Percentiles rank a stretch among this genome's conserved stretches.
Conservation (phyloP, 2,329 filamentous ascomycete genomes). For the Ophiocordyceps sinensis region DNA sequence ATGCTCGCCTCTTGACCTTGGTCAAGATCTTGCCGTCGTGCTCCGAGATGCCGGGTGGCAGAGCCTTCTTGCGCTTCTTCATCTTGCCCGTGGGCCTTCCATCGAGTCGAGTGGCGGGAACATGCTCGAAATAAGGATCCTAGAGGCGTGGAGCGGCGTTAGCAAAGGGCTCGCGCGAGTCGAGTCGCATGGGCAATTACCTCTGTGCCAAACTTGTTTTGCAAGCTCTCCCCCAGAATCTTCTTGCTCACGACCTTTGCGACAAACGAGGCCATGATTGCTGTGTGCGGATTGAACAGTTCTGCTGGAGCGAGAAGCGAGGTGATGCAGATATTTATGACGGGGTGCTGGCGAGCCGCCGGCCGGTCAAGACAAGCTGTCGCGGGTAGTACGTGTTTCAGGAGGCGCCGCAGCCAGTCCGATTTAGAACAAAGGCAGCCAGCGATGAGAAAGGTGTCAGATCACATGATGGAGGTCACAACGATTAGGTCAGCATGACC, state of each 20-base stretch:
- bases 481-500: no score
- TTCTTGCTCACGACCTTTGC: conserved; percentile 41
- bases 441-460: conserved; percentile 2
- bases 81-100: conserved; percentile 53
- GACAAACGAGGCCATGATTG: conserved; percentile 35
- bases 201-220: conserved; percentile 44
- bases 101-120: conserved; percentile 57
- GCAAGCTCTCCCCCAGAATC: conserved; percentile 39
- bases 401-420: conserved; percentile 7
- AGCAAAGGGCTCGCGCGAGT: conserved; percentile 5
- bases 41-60: conserved; percentile 68
- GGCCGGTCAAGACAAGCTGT: conserved; percentile 5
- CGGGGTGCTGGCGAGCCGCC: conserved; percentile 7
- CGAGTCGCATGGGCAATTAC: conserved; percentile 17
- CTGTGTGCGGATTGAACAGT: not conserved
- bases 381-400: conserved; percentile 9
- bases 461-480: no score
- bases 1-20: conserved; percentile 72
- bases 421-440: conserved; percentile 6
- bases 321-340: conserved; percentile 3
- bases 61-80: conserved; percentile 74
- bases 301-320: not conserved
- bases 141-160: conserved; percentile 22
- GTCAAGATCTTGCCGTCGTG: conserved; percentile 74
- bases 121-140: conserved; percentile 83